phyloP scores from a whole-genome alignment of 345 rosid genomes.

The Cardamine occulta region DNA sequence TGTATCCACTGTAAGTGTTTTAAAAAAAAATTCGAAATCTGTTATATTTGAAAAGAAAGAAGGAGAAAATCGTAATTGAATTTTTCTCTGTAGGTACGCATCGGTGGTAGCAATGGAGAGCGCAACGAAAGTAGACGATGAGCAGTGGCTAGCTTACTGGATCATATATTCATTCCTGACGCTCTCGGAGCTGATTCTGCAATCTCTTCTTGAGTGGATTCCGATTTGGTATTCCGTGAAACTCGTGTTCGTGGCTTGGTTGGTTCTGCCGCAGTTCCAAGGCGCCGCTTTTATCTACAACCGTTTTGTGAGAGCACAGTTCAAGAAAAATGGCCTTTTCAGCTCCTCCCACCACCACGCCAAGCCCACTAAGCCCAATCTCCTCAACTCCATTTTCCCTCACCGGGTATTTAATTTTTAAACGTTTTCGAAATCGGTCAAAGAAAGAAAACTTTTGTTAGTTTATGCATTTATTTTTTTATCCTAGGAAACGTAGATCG shows the following conservation, averaged over 20 bases:
- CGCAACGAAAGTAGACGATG: conserved; percentile 62
- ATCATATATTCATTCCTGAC: conserved; percentile 79
- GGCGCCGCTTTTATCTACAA: conserved; percentile 86
- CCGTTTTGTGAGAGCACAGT: conserved; percentile 58
- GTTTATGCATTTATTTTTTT: not conserved
- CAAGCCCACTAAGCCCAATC: conserved; percentile 26
- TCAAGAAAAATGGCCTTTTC: conserved; percentile 47
- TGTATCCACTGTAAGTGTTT: conserved; percentile 74
- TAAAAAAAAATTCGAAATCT: not conserved
- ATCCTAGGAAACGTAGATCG: conserved; percentile 8
- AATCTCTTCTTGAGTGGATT: conserved; percentile 72
- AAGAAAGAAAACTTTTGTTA: not conserved
- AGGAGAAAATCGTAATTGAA: too few species aligned
- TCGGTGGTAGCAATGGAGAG: conserved; percentile 84
- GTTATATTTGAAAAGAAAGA: not conserved
- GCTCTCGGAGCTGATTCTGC: conserved; percentile 69
- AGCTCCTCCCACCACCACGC: conserved; percentile 1
- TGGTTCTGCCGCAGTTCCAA: conserved; percentile 68
- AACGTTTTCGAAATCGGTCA: not conserved
- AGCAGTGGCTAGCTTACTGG: conserved; percentile 98
- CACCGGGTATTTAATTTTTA: conserved; percentile 3
- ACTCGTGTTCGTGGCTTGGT: conserved; percentile 62
- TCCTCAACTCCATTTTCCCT: conserved; percentile 32
- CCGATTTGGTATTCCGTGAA: conserved; percentile 83
- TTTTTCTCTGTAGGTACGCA: conserved; percentile 51